Base-by-base conservation (phyloP, 345 rosid genomes). In the Hypericum perforatum region DNA sequence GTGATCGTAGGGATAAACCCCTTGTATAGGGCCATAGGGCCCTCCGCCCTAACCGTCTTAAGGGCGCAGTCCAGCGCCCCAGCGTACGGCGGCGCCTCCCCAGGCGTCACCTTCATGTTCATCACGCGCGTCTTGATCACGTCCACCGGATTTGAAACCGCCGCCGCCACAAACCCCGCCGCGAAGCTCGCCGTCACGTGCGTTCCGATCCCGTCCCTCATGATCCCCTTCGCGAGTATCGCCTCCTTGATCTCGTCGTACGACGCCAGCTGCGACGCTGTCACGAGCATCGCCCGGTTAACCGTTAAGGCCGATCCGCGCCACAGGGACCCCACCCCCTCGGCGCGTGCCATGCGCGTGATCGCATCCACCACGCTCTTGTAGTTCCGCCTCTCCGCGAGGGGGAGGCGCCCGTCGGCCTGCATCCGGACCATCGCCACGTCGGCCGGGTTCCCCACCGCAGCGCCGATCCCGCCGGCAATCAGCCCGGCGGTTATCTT, bases 381-480 rank as follows among this genome's bases (percentile, higher is more conserved):
- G 82, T 89, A 89, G 63, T 85, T 89, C 16, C 95, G 82, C 42
- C 97, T 72, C 11, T 89, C 63, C 1, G 62, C 52, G 7, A 53
- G 22, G 0, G 97, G 95, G 29, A 89, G 81, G 11, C 94, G 81
- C 0, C 94, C 97, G 52, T 89, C 97, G 5, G 91, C 94, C 62
- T 89, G 97, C 95, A 89, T 89, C 6, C 97, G 74, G 37, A 89
- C 97, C 94, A 85, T 85, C 0, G 94, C 86, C n/a, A 89, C 86
- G 43, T 89, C 97, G 0, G 97, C 95, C 0, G 97, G 97, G 44
- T 89, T 89, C 9, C 97, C 97, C 0, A 85, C 86, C 4, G 85
- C 79, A 0, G 94, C 95, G 2, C 97, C 97, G 29, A 89, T 77
- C 0, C 70, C 94, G 5, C 94, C 97, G 37, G 96, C 94, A 29